Evolutionary conservation across 192 early-diverging fungal genomes (phyloP), one percentile per base, ranked within the genome.

Genomic region (Coemansia sp.): DNA sequence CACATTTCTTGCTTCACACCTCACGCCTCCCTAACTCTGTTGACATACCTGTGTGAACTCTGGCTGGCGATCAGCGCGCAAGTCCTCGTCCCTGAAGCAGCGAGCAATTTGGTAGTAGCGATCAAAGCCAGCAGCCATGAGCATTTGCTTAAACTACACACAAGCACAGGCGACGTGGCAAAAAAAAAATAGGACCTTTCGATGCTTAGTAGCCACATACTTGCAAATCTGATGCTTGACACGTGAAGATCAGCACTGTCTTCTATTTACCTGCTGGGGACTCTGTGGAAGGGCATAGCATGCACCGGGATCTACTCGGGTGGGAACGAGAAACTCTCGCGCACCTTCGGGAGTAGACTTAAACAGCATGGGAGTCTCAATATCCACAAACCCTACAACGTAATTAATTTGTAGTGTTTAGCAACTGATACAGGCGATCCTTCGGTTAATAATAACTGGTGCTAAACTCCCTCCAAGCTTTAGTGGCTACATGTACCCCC

Each of bases 271-370:
- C 81, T 93, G 92, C 70, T 97, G 95, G 34, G 95, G 95, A 71
- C 91, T 92, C 71, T 97, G 95, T 13, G 95, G 90, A 24, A 97
- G 85, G 0, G 95, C 94, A 65, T 95, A 97, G 67, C 94, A 95
- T 22, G 76, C 62, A 33, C 91, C 92, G 29, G 74, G 69, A 40
- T 57, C 72, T 36, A 86, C 83, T 39, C 94, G 82, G 9, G 95
- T 97, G 5, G 95, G 95, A 1, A 97, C 95, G n/a, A 97, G 83
- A 70, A 94, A 97, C 78, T 97, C 95, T 12, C 95, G 81, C 3
- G 95, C 94, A 15, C 95, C 95, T 72, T 97, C 95, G 24, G 95
- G 94, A 12, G 95, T 95, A 16, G 92, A 93, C 70, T 95, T 95
- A 83, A 95, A 95, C 39, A 97, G 85, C 53, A 88, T 85, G 11